Conservation (phyloP, 169 alveolate genomes). For the Condylostoma magnum region DNA sequence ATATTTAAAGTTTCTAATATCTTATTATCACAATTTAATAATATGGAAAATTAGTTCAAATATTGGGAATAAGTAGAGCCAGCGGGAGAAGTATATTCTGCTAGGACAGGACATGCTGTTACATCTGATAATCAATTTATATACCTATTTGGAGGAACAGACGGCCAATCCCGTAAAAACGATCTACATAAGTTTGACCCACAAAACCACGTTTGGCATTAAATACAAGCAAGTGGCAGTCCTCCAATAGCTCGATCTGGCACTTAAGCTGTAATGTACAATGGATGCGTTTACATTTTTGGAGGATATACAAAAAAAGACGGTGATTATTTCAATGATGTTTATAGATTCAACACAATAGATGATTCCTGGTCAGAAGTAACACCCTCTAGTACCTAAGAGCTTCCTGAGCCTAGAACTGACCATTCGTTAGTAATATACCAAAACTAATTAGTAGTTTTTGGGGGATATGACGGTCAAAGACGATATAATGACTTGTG, state of each 20-base stretch:
- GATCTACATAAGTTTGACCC: constrained; percentile 61
- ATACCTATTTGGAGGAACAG: constrained; percentile 82
- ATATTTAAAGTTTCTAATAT: too few species aligned
- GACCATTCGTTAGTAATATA: constrained; percentile 69
- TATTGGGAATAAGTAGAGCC: constrained; percentile 22
- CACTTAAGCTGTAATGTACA: constrained; percentile 45
- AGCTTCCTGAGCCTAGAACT: constrained; percentile 46
- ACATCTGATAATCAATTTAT: constrained; percentile 44
- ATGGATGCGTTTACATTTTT: constrained; percentile 57
- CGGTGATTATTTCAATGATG: constrained; percentile 85
- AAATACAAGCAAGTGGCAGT: constrained; percentile 36
- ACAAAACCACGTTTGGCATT: constrained; percentile 37
- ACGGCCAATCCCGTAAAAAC: constrained; percentile 69
- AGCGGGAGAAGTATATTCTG: constrained; percentile 35
- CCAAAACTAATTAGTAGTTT: constrained; percentile 49
- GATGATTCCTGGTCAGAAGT: constrained; percentile 20
- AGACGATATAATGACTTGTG: constrained; percentile 56
- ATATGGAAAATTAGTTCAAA: too few species aligned
- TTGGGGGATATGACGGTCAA: constrained; percentile 81
- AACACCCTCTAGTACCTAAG: constrained; percentile 26
- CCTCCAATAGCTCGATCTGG: constrained; percentile 80
- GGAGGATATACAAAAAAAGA: constrained; percentile 87
- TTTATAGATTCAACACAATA: constrained; percentile 31
- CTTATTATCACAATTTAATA: too few species aligned
- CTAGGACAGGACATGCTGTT: constrained; percentile 74